phyloP scores from a whole-genome alignment of 2,329 filamentous ascomycete genomes.

The Cercospora sojina region DNA sequence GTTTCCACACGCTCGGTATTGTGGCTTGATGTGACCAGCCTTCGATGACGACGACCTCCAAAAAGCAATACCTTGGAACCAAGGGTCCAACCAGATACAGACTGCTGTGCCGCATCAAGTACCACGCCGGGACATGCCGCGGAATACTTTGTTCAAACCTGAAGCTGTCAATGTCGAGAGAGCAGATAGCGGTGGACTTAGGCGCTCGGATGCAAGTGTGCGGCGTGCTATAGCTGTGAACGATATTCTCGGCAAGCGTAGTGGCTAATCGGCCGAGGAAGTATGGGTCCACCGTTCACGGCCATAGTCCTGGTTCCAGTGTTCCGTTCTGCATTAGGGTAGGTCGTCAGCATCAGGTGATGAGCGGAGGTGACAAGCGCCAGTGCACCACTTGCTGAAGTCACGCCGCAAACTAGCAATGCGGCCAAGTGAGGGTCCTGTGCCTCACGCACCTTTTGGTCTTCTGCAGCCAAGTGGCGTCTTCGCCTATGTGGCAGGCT shows the following conservation, averaged over 20 bases:
- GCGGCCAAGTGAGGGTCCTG: background rate
- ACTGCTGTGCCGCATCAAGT: slow-evolving; percentile 6
- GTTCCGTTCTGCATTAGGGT: slow-evolving; percentile 1
- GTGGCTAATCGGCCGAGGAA: background rate
- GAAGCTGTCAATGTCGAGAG: background rate
- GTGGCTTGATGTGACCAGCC: slow-evolving; percentile 4
- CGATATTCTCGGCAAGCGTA: background rate
- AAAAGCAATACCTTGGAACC: slow-evolving; percentile 3
- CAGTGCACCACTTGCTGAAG: background rate
- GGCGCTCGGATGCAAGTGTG: background rate
- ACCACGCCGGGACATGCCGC: background rate
- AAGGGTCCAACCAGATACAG: slow-evolving; percentile 4
- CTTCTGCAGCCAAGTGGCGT: background rate
- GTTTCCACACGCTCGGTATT: slow-evolving; percentile 1
- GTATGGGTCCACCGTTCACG: background rate
- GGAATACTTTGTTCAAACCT: background rate
- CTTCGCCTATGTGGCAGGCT: background rate
- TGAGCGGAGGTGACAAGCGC: background rate
- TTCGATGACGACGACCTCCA: slow-evolving; percentile 8
- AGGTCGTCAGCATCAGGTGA: background rate
- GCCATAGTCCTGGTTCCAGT: slow-evolving; percentile 3
- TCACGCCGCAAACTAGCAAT: slow-evolving; percentile 1
- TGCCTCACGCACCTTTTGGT: background rate
- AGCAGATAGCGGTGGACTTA: background rate
- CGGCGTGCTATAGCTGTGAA: slow-evolving; percentile 9